phyloP scores from a whole-genome alignment of 192 early-diverging fungal genomes.

The Haplosporangium gracile region DNA sequence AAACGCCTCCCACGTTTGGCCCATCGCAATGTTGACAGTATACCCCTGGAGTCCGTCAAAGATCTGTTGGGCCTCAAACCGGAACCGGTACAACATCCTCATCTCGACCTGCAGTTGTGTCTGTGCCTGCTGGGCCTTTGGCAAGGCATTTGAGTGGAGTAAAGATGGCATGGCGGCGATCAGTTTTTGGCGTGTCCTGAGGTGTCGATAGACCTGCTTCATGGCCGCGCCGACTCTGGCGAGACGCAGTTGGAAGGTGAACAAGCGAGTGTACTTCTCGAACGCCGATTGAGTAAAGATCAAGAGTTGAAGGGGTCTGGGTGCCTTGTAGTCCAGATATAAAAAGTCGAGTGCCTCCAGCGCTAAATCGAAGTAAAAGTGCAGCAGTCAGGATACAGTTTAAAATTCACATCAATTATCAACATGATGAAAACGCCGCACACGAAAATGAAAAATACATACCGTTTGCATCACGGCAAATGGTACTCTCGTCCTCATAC shows the following conservation, averaged over 20 bases:
- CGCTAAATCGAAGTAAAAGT: conserved; percentile 17
- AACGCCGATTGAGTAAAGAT: conserved; percentile 54
- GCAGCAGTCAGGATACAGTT: neutral
- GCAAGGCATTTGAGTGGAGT: too few species aligned
- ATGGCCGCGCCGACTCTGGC: conserved; percentile 48
- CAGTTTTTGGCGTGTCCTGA: conserved; percentile 37
- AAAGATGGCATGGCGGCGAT: neutral
- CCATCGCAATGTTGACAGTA: conserved; percentile 57
- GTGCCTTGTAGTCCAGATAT: conserved; percentile 60
- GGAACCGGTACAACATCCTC: conserved; percentile 49
- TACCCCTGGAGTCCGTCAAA: conserved; percentile 61
- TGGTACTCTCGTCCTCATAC: conserved; percentile 42
- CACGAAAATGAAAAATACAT: neutral
- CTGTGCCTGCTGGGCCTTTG: neutral
- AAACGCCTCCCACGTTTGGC: conserved; percentile 58
- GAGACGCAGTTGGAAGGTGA: conserved; percentile 62
- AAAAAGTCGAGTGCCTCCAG: conserved; percentile 67
- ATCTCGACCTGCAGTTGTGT: conserved; percentile 17
- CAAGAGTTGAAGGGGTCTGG: conserved; percentile 59
- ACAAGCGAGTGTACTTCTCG: conserved; percentile 63
- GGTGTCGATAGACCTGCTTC: conserved; percentile 48
- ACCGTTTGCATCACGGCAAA: conserved; percentile 61
- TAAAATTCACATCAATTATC: too few species aligned
- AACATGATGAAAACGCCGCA: neutral
- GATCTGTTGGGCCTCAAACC: conserved; percentile 65